Percentiles rank a stretch among this genome's conserved stretches.
Evolutionary conservation across 495 filamentous ascomycete genomes (phyloP).

Genomic region (Penicillium coffeae): DNA sequence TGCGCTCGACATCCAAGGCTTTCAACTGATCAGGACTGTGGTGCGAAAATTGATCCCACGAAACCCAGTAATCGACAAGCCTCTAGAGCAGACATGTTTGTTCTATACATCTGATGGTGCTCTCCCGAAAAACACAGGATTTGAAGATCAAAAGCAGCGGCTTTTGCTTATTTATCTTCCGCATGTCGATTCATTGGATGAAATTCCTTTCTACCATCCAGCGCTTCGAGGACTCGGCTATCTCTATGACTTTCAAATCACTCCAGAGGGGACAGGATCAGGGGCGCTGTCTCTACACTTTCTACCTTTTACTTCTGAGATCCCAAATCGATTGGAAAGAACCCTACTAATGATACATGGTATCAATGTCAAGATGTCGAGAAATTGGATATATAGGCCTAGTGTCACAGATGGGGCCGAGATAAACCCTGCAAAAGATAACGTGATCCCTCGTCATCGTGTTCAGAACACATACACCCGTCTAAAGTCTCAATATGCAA

Average conservation of each 20-base stretch:
- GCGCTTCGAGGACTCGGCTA: slow-evolving; percentile 67
- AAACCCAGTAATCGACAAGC: slow-evolving; percentile 68
- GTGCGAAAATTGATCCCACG: slow-evolving; percentile 75
- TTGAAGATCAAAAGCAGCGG: slow-evolving; percentile 11
- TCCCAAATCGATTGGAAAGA: slow-evolving; percentile 55
- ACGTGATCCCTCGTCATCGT: slow-evolving; percentile 64
- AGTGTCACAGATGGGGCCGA: slow-evolving; percentile 14
- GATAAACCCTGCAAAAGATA: slow-evolving; percentile 55
- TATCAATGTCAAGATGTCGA: slow-evolving; percentile 72
- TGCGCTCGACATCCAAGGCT: slow-evolving; percentile 47
- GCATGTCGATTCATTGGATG: slow-evolving; percentile 55
- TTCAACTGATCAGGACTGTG: slow-evolving; percentile 54
- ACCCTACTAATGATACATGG: slow-evolving; percentile 67
- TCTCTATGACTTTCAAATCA: slow-evolving; percentile 55
- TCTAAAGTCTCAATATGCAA: slow-evolving; percentile 76
- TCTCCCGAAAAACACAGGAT: neutral
- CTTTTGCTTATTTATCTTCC: slow-evolving; percentile 76
- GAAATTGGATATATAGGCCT: slow-evolving; percentile 46
- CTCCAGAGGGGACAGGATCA: slow-evolving; percentile 2
- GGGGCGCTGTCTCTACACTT: slow-evolving; percentile 31
- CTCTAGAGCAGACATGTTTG: slow-evolving; percentile 76
- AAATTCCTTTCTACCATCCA: slow-evolving; percentile 86
- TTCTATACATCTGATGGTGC: slow-evolving; percentile 44
- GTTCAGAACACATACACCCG: slow-evolving; percentile 77
- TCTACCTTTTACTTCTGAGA: slow-evolving; percentile 23